Evolutionary conservation across 2,329 filamentous ascomycete genomes (phyloP), one percentile per base, ranked within the genome.

Genomic region (Arthrobotrys pseudoclavata): DNA sequence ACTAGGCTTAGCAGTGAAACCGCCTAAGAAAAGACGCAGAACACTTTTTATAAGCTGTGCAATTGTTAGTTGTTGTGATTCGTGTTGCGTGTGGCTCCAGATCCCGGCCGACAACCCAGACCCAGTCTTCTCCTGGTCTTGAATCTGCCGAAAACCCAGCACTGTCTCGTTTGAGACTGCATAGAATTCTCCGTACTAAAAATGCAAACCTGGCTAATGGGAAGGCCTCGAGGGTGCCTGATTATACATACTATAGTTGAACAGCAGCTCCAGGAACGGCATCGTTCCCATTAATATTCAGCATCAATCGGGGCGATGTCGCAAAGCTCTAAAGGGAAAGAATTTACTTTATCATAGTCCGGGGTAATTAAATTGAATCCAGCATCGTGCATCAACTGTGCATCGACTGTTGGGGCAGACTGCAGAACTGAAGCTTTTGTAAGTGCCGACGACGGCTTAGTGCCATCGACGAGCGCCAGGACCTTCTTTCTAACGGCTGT

Each of bases 401-500:
- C 57, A 63, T 37, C 24, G 26, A 34, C 15, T 48, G 45, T 48
- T 63, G 40, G 31, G 40, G 37, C 18, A 42, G 20, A 29, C 7
- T 34, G 31, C 31, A 34, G 31, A 29, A 34, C 31, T 60, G 48
- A 42, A 34, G 64, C 29, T 55, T 60, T 29, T 6, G 6, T 26
- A 60, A 22, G 31, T 69, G 24, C 71, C 64, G 31, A 50, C 64
- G 48, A 64, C 34, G 57, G 71, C 48, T 62, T 76, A 76, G 71
- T 64, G 71, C 48, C 34, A 50, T 55, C 26, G 50, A 50, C 60
- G n/a, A 42, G 12, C 5, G 67, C 62, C 62, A 69, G 70, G 70
- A 68, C 62, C 70, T 69, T 69, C 55, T 67, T 24, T 61, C n/a
- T 37, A 69, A 48, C 48, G 71, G 60, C 71, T 74, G 68, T 71